Percentiles rank a stretch among this genome's conserved stretches.
Conservation (phyloP, 306 rosid species). For the Casuarina cunninghamiana region DNA sequence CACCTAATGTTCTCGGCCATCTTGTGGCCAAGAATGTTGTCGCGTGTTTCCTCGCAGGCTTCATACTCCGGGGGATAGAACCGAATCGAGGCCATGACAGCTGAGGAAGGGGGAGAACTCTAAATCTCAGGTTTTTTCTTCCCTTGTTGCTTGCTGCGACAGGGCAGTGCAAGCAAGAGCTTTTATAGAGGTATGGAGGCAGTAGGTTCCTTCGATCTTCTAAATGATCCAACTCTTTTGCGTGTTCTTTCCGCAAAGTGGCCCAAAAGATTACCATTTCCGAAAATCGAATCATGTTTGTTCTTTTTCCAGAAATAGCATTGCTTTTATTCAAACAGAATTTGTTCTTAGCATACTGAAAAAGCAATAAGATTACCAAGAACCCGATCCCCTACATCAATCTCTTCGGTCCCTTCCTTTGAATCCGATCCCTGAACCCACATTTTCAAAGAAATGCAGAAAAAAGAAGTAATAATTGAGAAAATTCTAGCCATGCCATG, state of each 20-base stretch:
- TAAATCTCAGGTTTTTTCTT: not conserved
- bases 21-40: constrained; percentile 40
- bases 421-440: too few species aligned
- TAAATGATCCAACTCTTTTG: not conserved
- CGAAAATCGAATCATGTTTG: too few species aligned
- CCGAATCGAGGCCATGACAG: constrained; percentile 50
- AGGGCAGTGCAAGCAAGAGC: not conserved
- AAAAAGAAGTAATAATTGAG: too few species aligned
- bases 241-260: not conserved
- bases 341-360: too few species aligned
- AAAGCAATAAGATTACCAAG: too few species aligned
- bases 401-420: too few species aligned
- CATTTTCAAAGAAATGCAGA: too few species aligned
- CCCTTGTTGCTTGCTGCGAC: not conserved
- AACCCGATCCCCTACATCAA: too few species aligned
- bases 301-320: too few species aligned
- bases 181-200: not conserved
- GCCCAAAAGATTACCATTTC: not conserved
- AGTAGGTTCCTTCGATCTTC: not conserved
- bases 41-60: constrained; percentile 39
- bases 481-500: too few species aligned
- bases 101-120: constrained; percentile 25
- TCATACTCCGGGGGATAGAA: constrained; percentile 34
- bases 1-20: constrained; percentile 36
- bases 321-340: too few species aligned